Base-by-base conservation (phyloP, 345 rosid genomes). In the Euphorbia tirucalli region DNA sequence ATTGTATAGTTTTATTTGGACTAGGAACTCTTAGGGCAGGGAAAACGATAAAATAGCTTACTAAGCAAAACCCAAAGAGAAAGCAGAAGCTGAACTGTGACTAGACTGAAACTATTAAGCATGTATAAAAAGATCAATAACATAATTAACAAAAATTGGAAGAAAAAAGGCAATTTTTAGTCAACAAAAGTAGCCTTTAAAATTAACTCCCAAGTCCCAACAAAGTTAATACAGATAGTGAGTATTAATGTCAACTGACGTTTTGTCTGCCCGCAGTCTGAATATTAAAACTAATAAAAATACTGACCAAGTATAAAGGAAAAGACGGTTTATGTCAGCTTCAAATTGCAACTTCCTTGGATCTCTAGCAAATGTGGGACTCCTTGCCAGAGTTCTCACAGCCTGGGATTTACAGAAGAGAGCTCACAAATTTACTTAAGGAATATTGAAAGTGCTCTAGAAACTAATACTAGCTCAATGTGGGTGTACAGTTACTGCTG, bases 291-390 rank as follows among this genome's bases (percentile, higher is more conserved):
- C 32, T 5, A 25, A 30, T 10, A 55, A 21, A 39, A 32, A 30
- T 2, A 80, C 75, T 58, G 55, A 91, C 97, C 97, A 82, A 59
- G 98, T 93, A 71, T 76, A 89, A 37, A 93, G 75, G 74, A 93
- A 93, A 57, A 91, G 92, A 27, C 87, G 86, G 78, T 89, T 91
- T 28, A 85, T 81, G 76, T 93, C 97, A 0, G 88, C 85, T 85
- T 93, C 96, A 46, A 88, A 89, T 56, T 91, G 98, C 24, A 93
- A 71, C 71, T 87, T 87, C 82, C 87, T 86, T 35, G 93, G 90
- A 75, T 85, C 80, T 82, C 73, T 89, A 32, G 89, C 85, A 75
- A 93, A 91, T 48, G 87, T 87, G 2, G 83, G 85, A 69, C 89
- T 90, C 73, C 85, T 87, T 28, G 93, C 95, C 27, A 93, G 83